Percentiles rank a stretch among this genome's conserved stretches.
These are phyloP conservation scores for Phyllosticta citrichinensis DNA, from an alignment of 2,329 filamentous ascomycete species.

Conservation along the genomic window DNA sequence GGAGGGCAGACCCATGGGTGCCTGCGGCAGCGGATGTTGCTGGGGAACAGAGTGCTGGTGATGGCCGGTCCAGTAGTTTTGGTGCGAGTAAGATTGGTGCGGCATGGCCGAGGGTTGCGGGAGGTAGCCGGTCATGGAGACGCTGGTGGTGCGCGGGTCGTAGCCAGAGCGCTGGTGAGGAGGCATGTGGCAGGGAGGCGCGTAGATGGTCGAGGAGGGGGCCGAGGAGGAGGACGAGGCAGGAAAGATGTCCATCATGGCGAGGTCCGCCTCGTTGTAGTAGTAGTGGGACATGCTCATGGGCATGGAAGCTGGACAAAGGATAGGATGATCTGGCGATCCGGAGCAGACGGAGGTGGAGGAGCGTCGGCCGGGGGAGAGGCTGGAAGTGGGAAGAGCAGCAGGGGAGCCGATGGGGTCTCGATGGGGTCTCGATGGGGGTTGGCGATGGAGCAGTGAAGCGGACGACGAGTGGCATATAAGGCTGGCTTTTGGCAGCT, in stretches of 20 bases:
- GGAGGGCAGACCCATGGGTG: constrained; percentile 3
- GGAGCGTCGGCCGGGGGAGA: not conserved
- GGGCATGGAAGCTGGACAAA: constrained; percentile 1
- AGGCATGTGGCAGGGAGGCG: constrained; percentile 8
- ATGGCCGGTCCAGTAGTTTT: constrained; percentile 8
- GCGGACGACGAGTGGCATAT: constrained; percentile 6
- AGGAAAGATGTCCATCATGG: constrained; percentile 27
- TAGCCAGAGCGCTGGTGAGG: not conserved
- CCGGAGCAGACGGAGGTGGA: not conserved
- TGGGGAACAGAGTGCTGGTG: constrained; percentile 3
- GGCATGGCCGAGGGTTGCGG: not conserved
- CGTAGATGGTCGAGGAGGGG: constrained; percentile 5
- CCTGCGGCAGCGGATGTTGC: not conserved
- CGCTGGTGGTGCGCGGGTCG: not conserved
- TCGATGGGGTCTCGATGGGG: too few species aligned
- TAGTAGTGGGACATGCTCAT: constrained; percentile 10
- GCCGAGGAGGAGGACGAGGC: constrained; percentile 24
- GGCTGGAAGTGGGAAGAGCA: not conserved
- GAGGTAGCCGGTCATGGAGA: constrained; percentile 6
- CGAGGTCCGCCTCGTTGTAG: constrained; percentile 24
- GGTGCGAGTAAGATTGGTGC: constrained; percentile 3
- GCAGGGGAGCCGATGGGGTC: not conserved
- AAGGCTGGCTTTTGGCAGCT: constrained; percentile 10
- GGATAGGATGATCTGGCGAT: constrained; percentile 1
- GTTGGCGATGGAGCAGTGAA: constrained; percentile 4